Evolutionary conservation across 73 alveolate species (phyloP), one percentile per base, ranked within the genome.

Genomic region (Paramecium biaurelia): DNA sequence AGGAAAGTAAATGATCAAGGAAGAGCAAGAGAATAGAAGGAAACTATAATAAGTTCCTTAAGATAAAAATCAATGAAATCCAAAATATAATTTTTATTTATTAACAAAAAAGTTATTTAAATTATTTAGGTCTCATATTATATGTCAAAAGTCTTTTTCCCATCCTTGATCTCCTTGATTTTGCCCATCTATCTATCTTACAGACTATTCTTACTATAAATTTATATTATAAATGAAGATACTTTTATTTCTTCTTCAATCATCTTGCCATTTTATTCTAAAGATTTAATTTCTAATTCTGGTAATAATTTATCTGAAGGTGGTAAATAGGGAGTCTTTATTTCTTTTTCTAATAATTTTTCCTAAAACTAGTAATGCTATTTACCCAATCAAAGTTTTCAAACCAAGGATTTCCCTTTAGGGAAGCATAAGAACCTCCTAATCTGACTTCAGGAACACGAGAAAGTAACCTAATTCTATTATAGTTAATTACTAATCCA

Each of bases 351-450:
- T 24, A 67, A 57, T 21, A 86, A 43, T 59, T 86, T 86, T 30
- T 86, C 93, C 93, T 86, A 14, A 18, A 24, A 30, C 7, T 41
- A 38, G 10, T 15, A 57, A 12, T 58, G 41, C 92, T 32, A 14
- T n/a, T 59, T 79, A 92, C 95, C 96, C 96, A 93, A 82, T 93
- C 94, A 57, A 93, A 93, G 76, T 93, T 89, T 76, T 90, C 92
- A 42, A 93, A 93, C 95, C 95, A 93, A 53, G 94, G 94, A 53
- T 93, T 93, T 9, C 92, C 85, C 26, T 86, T 85, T 8, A 93
- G 88, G 12, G 93, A 76, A 84, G 92, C 92, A 20, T 82, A 85
- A n/a, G 94, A 93, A 57, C 94, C 94, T 41, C 86, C 93, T 67
- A 92, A 85, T 92, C 97, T 93, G 2, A 87, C 94, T 70, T 85